Base-by-base conservation (phyloP, 2,329 filamentous ascomycete genomes). In the Monilinia fructigena region DNA sequence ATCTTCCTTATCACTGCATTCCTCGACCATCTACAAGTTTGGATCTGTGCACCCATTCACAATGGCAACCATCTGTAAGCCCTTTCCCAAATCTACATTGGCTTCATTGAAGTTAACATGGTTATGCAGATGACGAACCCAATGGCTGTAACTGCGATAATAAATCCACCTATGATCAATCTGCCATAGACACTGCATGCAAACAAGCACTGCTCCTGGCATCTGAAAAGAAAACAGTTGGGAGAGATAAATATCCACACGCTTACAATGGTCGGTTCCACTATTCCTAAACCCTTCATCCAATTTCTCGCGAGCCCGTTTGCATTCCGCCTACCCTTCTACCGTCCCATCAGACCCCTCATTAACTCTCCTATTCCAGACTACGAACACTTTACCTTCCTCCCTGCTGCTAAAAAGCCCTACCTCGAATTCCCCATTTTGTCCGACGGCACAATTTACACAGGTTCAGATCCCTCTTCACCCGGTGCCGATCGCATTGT, bases 361-460 rank as follows among this genome's bases (percentile, higher is more conserved):
- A 42, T 6, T 63, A 42, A 64, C 38, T 12, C 11, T 47, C 23
- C 18, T 16, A 40, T 31, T 35, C 20, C 35, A 70, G 70, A 77
- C 65, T 76, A 76, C 66, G 76, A 77, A 61, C 67, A 73, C 14
- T 75, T 76, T 70, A 66, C 69, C 31, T 77, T 77, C 69, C 35
- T 64, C 20, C 73, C 75, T 61, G 73, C 73, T 12, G 59, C 72
- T 31, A 47, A 65, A 31, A 71, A 70, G 45, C 75, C 76, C 0
- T 76, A 76, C 54, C 71, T 76, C 40, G 75, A 76, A 48, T 77
- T 77, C 38, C 74, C 76, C 6, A 72, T 77, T 56, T 52, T 75
- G 28, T 42, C 65, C 16, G 65, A 54, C 26, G 72, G 72, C 23
- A 48, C 60, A 1, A 59, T 23, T 7, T 76, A 73, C 62, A 69